Conservation (phyloP, 805 yeast genomes). For the Starmerella davenportii region DNA sequence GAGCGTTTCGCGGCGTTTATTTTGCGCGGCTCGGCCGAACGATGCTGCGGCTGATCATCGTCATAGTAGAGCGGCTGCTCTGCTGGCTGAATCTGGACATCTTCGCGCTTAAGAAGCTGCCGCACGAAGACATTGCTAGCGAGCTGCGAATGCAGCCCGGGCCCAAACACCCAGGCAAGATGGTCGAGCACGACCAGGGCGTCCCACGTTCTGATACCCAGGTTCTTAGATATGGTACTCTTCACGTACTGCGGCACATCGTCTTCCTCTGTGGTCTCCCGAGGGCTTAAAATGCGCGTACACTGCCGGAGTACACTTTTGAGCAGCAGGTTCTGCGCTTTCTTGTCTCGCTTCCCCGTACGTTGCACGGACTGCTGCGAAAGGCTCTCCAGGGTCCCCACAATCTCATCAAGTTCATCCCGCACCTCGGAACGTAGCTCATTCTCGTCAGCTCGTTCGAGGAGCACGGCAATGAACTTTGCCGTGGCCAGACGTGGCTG, state of each 20-base stretch:
- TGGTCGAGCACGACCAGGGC: constrained; percentile 21
- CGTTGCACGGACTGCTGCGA: constrained; percentile 37
- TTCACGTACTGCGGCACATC: constrained; percentile 12
- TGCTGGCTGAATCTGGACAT: constrained; percentile 9
- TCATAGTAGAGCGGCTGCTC: constrained; percentile 1
- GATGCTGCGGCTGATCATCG: neutral
- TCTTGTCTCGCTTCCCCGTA: constrained; percentile 44
- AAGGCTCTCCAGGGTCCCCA: constrained; percentile 25
- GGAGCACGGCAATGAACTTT: constrained; percentile 36
- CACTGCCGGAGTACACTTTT: constrained; percentile 38
- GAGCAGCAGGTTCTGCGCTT: constrained; percentile 35
- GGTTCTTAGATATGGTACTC: constrained; percentile 10
- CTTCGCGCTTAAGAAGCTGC: constrained; percentile 13
- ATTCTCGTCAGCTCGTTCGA: constrained; percentile 30
- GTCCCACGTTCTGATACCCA: constrained; percentile 22
- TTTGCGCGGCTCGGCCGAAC: neutral
- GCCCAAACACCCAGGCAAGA: constrained; percentile 23
- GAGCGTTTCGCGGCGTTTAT: constrained; percentile 5
- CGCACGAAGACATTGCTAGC: constrained; percentile 21
- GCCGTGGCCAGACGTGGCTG: constrained; percentile 40
- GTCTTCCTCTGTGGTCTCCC: constrained; percentile 2
- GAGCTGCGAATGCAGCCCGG: constrained; percentile 23
- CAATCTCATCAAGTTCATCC: constrained; percentile 21
- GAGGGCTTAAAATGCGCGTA: constrained; percentile 27
- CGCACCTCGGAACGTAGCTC: constrained; percentile 20